These are phyloP conservation scores for Phaffomyces antillensis DNA, from an alignment of 805 yeast species.

Conservation along the genomic window DNA sequence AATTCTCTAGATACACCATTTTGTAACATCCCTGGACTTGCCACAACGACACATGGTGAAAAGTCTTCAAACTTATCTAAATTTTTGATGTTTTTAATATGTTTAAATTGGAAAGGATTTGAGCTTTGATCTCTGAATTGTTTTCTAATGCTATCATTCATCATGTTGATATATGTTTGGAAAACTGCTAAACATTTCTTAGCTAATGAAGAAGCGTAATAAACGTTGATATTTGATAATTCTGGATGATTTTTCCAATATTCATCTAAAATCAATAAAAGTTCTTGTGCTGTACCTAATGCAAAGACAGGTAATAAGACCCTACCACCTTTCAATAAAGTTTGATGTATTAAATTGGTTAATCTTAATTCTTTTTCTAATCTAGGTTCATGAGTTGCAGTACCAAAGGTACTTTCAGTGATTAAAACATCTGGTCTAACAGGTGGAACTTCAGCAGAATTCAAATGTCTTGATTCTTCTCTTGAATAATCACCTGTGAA, in stretches of 20 bases:
- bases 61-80: constrained; percentile 84
- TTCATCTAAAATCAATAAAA: constrained; percentile 83
- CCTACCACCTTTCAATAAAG: constrained; percentile 83
- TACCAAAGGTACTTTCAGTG: constrained; percentile 95
- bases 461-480: constrained; percentile 91
- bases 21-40: constrained; percentile 98
- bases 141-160: constrained; percentile 85
- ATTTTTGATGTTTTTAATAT: constrained; percentile 69
- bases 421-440: constrained; percentile 80
- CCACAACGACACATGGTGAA: constrained; percentile 93
- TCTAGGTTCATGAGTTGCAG: constrained; percentile 93
- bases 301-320: constrained; percentile 93
- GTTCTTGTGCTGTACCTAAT: constrained; percentile 93
- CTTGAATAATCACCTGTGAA: constrained; percentile 97
- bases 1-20: constrained; percentile 90
- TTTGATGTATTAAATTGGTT: constrained; percentile 75
- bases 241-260: constrained; percentile 87
- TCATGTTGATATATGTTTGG: constrained; percentile 93
- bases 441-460: constrained; percentile 92
- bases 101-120: constrained; percentile 88
- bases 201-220: constrained; percentile 89
- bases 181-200: constrained; percentile 96
- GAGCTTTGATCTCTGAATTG: constrained; percentile 69
- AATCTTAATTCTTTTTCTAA: constrained; percentile 75
- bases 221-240: constrained; percentile 73